Evolutionary conservation across 1,284 basidiomycete genomes (phyloP).

Genomic region (Blastosporella zonata): DNA sequence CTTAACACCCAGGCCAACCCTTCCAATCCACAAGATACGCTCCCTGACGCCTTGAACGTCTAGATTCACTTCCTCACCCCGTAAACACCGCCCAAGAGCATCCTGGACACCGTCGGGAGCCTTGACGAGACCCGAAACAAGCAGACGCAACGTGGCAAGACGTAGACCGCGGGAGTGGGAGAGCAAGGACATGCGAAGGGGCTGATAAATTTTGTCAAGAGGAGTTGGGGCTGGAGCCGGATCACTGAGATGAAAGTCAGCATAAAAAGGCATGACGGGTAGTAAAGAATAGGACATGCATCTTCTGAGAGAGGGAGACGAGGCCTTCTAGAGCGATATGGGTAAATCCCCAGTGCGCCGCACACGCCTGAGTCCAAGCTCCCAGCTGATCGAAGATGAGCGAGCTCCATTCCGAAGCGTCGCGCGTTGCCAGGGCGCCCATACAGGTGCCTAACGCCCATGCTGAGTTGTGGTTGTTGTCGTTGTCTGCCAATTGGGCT

Average conservation of each 20-base stretch:
- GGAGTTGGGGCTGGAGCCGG: conserved; percentile 27
- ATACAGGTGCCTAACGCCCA: conserved; percentile 55
- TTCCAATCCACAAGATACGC: conserved; percentile 69
- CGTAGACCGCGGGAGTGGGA: conserved; percentile 61
- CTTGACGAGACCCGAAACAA: conserved; percentile 45
- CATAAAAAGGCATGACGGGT: background rate
- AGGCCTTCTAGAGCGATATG: conserved; percentile 54
- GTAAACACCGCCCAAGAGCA: conserved; percentile 61
- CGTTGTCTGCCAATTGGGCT: conserved; percentile 34
- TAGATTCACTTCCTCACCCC: conserved; percentile 72
- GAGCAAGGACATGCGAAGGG: conserved; percentile 44
- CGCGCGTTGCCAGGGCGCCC: conserved; percentile 40
- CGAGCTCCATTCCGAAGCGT: conserved; percentile 40
- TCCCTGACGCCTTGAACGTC: conserved; percentile 81
- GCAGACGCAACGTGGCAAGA: conserved; percentile 52
- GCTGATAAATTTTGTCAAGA: conserved; percentile 46
- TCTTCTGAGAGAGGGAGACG: conserved; percentile 45
- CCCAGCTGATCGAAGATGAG: conserved; percentile 36
- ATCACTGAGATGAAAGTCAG: conserved; percentile 14
- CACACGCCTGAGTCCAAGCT: conserved; percentile 43
- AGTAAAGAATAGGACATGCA: conserved; percentile 33
- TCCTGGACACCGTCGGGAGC: conserved; percentile 46
- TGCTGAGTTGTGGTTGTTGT: conserved; percentile 38
- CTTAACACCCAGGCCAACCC: conserved; percentile 52
- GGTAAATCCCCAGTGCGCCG: conserved; percentile 58